Conservation (phyloP, 371 early-diverging fungal species). For the Zychaea mexicana region DNA sequence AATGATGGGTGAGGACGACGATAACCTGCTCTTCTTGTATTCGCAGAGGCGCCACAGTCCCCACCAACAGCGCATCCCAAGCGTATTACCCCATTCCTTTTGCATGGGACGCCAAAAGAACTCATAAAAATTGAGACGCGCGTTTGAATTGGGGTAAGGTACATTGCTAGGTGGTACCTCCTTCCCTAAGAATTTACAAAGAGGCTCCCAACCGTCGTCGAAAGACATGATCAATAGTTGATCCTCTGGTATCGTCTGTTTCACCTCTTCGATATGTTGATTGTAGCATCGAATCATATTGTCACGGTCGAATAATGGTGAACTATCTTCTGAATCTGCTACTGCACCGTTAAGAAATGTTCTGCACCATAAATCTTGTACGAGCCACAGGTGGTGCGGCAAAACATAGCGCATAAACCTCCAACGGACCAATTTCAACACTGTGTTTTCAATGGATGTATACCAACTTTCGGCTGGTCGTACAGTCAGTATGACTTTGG, state of each 20-base stretch:
- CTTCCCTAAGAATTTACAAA: slow-evolving; percentile 15
- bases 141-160: not conserved
- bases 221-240: slow-evolving; percentile 17
- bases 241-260: slow-evolving; percentile 11
- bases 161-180: not conserved
- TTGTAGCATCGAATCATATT: slow-evolving; percentile 1
- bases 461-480: slow-evolving; percentile 41
- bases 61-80: too few species aligned
- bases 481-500: slow-evolving; percentile 36
- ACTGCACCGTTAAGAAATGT: not conserved
- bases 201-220: slow-evolving; percentile 31
- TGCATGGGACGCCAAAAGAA: not conserved
- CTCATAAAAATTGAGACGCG: not conserved
- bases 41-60: too few species aligned
- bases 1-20: too few species aligned
- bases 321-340: not conserved
- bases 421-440: not conserved
- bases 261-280: slow-evolving; percentile 9
- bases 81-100: not conserved
- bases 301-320: not conserved
- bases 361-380: not conserved
- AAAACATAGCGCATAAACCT: not conserved
- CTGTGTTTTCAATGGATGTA: slow-evolving; percentile 26
- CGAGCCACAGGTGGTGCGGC: not conserved
- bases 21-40: too few species aligned